phyloP scores from a whole-genome alignment of 768 basidiomycete species.

The Suillus paluster region DNA sequence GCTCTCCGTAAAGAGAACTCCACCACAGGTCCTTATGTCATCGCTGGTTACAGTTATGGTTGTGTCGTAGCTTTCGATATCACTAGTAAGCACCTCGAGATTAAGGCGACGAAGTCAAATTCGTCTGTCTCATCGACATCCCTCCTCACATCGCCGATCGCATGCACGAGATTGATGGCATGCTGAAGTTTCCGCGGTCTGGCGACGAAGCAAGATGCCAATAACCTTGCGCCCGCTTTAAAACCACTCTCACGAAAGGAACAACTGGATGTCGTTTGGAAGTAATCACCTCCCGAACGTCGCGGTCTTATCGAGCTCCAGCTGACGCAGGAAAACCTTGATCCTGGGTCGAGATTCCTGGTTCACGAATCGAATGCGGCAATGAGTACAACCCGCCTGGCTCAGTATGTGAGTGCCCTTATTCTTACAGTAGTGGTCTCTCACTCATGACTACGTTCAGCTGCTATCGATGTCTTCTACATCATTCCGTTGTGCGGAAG shows the following conservation, averaged over 20 bases:
- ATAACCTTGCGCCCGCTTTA: conserved; percentile 16
- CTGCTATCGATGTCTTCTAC: too few relatives aligned
- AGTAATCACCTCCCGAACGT: too few relatives aligned
- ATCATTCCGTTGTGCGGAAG: too few relatives aligned
- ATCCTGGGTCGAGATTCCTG: conserved; percentile 23
- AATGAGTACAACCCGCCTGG: conserved; percentile 18
- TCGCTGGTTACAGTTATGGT: conserved; percentile 51
- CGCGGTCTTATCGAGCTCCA: too few relatives aligned
- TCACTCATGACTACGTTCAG: too few relatives aligned
- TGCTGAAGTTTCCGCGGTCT: conserved; percentile 47
- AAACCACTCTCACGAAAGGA: conserved; percentile 19
- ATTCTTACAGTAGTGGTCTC: too few relatives aligned
- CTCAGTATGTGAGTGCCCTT: conserved; percentile 13
- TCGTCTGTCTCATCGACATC: conserved; percentile 45
- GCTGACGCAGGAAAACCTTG: conserved; percentile 23
- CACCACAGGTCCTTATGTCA: conserved; percentile 42
- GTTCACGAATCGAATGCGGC: conserved; percentile 22
- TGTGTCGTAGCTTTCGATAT: conserved; percentile 49
- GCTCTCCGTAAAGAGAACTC: conserved; percentile 41
- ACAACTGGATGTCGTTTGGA: conserved; percentile 21
- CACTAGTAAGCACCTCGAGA: conserved; percentile 40
- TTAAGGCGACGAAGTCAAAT: conserved; percentile 40
- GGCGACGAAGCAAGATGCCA: conserved; percentile 19
- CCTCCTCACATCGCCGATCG: conserved; percentile 44
- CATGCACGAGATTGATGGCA: conserved; percentile 42